Base-by-base conservation (phyloP, 345 rosid genomes). In the Lumnitzera littorea region DNA sequence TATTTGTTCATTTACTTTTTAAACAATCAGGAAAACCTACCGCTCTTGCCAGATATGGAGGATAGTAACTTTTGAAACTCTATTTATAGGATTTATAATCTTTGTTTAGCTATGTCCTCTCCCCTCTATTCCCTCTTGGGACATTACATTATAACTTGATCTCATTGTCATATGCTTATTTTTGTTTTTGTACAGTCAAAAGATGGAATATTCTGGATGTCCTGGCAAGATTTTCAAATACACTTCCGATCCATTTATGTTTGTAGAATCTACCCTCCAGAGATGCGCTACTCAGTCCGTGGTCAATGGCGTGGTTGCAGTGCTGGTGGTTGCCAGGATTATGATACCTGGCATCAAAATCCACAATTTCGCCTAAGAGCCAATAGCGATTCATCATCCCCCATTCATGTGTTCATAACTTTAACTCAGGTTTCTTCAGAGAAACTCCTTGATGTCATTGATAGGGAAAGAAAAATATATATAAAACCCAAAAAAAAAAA, bases 171-270 rank as follows among this genome's bases (percentile, higher is more conserved):
- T 25, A 7, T 24, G 48, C 49, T 72, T n/a, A 58, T 67, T 62
- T 46, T 17, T 66, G 50, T 47, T 64, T 14, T 79, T 71, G 57
- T 74, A 78, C 96, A 95, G 99, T 84, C 99, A 57, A 91, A 82
- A 65, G 96, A 95, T 67, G 99, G 99, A 60, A 95, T 95, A 73
- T 95, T 95, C 79, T 95, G 99, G 99, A 95, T 95, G 99, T 91
- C 94, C 43, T 95, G 99, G 99, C 98, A 95, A 91, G 99, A 95
- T 69, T 95, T 95, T 62, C 99, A 95, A 78, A 91, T 95, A 70
- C 99, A 95, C 76, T 95, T 95, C 81, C 78, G 98, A 56, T 95
- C 99, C n/a, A 91, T 95, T 63, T 95, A 95, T 70, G 96, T 91
- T 29, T 95, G 99, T 58, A 96, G 99, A 20, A 90, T 95, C 61